These are phyloP conservation scores for Camellia granthamiana DNA, from an alignment of 148 eudicot species.

Conservation along the genomic window DNA sequence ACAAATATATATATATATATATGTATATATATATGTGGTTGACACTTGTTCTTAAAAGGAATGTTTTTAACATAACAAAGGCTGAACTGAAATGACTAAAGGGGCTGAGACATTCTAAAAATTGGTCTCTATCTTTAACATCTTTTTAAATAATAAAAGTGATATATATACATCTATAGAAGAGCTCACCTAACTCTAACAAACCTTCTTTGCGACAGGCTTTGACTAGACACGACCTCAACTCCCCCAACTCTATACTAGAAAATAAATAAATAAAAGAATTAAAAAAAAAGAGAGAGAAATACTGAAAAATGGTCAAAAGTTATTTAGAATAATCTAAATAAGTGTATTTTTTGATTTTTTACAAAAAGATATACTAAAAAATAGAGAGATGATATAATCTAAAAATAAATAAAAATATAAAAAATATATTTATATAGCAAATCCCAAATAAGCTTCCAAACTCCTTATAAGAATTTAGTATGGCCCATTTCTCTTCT, in stretches of 20 bases:
- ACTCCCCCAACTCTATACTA: not conserved
- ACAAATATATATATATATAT: too few species aligned
- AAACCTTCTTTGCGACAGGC: not conserved
- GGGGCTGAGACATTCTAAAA: not conserved
- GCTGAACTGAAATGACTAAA: not conserved
- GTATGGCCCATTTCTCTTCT: slow-evolving; percentile 3
- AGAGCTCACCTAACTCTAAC: not conserved
- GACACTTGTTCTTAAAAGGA: not conserved
- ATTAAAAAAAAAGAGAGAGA: not conserved
- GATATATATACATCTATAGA: not conserved
- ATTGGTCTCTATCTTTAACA: slow-evolving; percentile 9
- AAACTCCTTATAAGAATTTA: not conserved
- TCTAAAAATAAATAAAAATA: too few species aligned
- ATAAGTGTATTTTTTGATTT: too few species aligned
- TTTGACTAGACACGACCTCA: slow-evolving; percentile 3
- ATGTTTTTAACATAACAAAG: not conserved
- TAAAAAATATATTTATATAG: too few species aligned
- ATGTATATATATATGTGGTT: not conserved
- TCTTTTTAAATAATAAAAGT: slow-evolving; percentile 8
- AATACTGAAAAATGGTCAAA: not conserved
- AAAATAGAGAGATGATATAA: too few species aligned
- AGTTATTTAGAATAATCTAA: not conserved
- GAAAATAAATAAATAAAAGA: not conserved
- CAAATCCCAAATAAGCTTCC: too few species aligned
- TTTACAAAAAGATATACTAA: too few species aligned